A percentile compares a stretch with the other conserved stretches of the same genome.
Conservation (phyloP, 2,329 filamentous ascomycete species). For the Trichophyton equinum region DNA sequence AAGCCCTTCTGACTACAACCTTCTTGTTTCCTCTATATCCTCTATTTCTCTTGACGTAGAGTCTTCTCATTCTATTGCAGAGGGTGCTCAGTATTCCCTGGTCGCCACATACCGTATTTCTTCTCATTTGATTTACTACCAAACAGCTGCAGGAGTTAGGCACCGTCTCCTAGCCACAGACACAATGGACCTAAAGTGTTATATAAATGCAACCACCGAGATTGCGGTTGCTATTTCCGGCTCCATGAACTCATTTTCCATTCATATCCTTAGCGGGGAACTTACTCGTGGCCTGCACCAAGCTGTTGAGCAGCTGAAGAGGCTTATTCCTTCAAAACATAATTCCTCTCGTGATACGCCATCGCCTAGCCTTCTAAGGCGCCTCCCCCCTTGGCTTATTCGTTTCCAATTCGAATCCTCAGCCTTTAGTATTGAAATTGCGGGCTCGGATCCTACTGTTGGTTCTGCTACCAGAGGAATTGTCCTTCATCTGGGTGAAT, state of each 20-base stretch:
- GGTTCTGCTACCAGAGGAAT: constrained; percentile 71
- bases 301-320: constrained; percentile 64
- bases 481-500: constrained; percentile 74
- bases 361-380: constrained; percentile 59
- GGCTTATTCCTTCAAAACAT: constrained; percentile 24
- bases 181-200: constrained; percentile 71
- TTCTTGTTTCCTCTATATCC: constrained; percentile 90
- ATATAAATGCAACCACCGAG: constrained; percentile 74
- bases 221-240: constrained; percentile 69
- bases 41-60: constrained; percentile 88
- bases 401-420: constrained; percentile 75
- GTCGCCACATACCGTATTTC: constrained; percentile 70
- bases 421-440: constrained; percentile 81
- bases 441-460: constrained; percentile 72
- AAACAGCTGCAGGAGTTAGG: constrained; percentile 67
- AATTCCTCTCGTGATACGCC: constrained; percentile 41
- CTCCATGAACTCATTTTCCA: constrained; percentile 70
- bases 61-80: constrained; percentile 80
- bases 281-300: constrained; percentile 86
- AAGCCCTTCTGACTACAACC: constrained; percentile 68
- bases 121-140: constrained; percentile 86
- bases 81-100: constrained; percentile 76
- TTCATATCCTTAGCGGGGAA: constrained; percentile 82
- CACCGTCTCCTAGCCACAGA: constrained; percentile 84
- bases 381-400: constrained; percentile 70